Evolutionary conservation across 1,139 yeast species (phyloP).

Genomic region (Eremothecium cymbalariae): DNA sequence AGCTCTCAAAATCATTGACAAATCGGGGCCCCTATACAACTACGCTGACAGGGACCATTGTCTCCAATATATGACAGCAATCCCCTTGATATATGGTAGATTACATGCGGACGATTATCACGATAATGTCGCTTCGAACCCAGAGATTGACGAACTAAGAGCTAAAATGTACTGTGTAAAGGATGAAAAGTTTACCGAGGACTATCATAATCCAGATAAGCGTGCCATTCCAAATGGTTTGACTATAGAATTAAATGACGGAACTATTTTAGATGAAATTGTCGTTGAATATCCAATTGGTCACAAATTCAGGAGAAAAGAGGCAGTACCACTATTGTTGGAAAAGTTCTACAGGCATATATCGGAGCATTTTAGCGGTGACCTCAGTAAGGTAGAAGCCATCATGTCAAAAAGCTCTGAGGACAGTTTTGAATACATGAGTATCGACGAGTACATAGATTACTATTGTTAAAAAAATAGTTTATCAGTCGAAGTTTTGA

Average conservation of each 20-base stretch:
- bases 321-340: constrained; percentile 48
- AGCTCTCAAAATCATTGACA: constrained; percentile 50
- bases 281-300: constrained; percentile 52
- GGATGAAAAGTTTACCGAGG: constrained; percentile 40
- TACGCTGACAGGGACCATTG: constrained; percentile 59
- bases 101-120: constrained; percentile 50
- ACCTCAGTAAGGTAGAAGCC: constrained; percentile 32
- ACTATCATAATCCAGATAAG: constrained; percentile 49
- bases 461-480: constrained; percentile 28
- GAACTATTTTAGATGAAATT: constrained; percentile 45
- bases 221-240: constrained; percentile 51
- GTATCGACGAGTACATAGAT: constrained; percentile 44
- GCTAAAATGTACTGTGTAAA: constrained; percentile 48
- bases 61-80: constrained; percentile 53
- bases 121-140: constrained; percentile 44
- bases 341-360: constrained; percentile 45
- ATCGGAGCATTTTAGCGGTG: constrained; percentile 36
- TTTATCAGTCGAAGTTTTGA: too few species aligned
- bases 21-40: constrained; percentile 49
- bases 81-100: constrained; percentile 47
- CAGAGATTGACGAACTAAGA: constrained; percentile 45
- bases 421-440: constrained; percentile 35
- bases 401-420: constrained; percentile 35
- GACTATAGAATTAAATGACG: constrained; percentile 44
- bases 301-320: constrained; percentile 48